Conservation (phyloP, 257 asterid genomes). For the Nicotiana sylvestris region DNA sequence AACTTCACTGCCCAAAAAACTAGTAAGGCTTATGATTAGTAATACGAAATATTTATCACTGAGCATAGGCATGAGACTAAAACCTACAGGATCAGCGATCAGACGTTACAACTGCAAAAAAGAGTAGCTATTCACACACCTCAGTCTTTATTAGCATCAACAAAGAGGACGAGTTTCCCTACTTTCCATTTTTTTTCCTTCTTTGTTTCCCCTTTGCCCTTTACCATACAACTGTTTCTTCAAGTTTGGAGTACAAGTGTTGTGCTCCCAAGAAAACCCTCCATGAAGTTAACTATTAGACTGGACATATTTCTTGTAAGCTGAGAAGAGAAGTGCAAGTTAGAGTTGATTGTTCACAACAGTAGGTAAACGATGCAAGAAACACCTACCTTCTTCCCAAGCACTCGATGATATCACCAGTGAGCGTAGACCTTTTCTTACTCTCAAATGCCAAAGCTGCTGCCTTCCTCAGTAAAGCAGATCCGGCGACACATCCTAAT, state of each 20-base stretch:
- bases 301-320: conserved; percentile 76
- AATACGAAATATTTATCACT: too few species aligned
- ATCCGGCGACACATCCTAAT: conserved; percentile 76
- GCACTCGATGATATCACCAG: conserved; percentile 74
- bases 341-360: neutral
- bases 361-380: neutral
- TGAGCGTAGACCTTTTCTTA: conserved; percentile 81
- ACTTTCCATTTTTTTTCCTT: neutral
- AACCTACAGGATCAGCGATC: neutral
- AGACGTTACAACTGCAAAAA: neutral
- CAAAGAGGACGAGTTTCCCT: neutral
- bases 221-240: neutral
- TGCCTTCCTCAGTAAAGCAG: conserved; percentile 71
- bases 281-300: conserved; percentile 5
- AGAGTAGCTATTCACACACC: neutral
- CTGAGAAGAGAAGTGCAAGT: conserved; percentile 35
- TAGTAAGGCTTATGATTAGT: too few species aligned
- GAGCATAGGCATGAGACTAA: too few species aligned
- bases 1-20: too few species aligned
- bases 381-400: conserved; percentile 62
- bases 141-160: neutral
- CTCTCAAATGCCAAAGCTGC: conserved; percentile 69
- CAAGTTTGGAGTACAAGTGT: neutral
- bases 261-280: neutral
- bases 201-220: neutral